Evolutionary conservation across 495 filamentous ascomycete species (phyloP), one percentile per base, ranked within the genome.

Genomic region (Durotheca rogersii): DNA sequence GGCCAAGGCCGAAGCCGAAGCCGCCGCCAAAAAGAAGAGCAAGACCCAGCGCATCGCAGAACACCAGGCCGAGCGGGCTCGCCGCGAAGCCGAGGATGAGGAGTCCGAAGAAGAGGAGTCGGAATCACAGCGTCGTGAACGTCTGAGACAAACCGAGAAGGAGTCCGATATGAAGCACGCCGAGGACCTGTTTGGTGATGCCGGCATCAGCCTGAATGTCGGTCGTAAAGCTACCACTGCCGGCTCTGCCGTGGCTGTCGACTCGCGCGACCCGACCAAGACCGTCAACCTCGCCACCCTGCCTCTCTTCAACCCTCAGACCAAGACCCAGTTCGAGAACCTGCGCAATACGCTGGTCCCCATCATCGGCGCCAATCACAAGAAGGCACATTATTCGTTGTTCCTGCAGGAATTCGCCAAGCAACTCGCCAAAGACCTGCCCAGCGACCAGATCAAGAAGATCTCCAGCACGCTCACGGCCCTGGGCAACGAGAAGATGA

Each of bases 401-500:
- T 97, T 96, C 78, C 72, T 93, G 42, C 88, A 91, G 68, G 94
- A 97, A 60, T 94, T 97, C 65, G 66, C 80, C 17, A 95, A 93
- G 74, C 82, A 87, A 62, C 74, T 99, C 12, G 81, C 82, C 54
- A 93, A 90, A 73, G 94, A 97, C 36, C 70, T 97, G 47, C 80
- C 86, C 6, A 92, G 87, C 62, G 83, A 88, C 44, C 89, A 97
- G 71, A 90, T 96, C 65, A 95, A 95, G 82, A 96, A 96, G 78
- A 80, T 96, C 47, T 81, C 89, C 2, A 92, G 84, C 72, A 80
- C 81, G 20, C 69, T 97, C 62, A 92, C 90, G 15, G 84, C 87
- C 7, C 75, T 95, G 38, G 78, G 88, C 60, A 99, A 99, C 63
- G 94, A 99, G 81, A 96, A 93, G 80, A 88, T 96, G 89, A 94